These are phyloP conservation scores for Uronychia setigera DNA, from an alignment of 73 alveolate species.

Conservation along the genomic window DNA sequence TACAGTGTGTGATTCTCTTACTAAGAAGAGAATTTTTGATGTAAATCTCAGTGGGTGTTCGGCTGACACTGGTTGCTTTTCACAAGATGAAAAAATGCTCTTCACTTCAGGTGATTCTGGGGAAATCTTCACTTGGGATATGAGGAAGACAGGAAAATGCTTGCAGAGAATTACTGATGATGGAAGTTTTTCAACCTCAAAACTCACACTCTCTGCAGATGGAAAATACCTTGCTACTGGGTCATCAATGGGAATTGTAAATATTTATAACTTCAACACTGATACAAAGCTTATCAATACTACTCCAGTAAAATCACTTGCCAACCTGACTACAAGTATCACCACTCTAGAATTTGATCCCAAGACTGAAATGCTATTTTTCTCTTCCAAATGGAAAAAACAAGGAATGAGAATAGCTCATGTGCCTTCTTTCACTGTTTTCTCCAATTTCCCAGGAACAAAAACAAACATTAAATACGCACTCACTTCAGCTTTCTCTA, in stretches of 20 bases:
- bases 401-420: slow-evolving; percentile 85
- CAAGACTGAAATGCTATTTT: slow-evolving; percentile 69
- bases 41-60: slow-evolving; percentile 62
- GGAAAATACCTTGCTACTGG: slow-evolving; percentile 83
- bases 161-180: slow-evolving; percentile 76
- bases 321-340: slow-evolving; percentile 86
- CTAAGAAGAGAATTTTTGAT: slow-evolving; percentile 71
- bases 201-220: slow-evolving; percentile 72
- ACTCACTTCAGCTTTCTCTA: slow-evolving; percentile 75
- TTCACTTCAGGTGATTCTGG: slow-evolving; percentile 87
- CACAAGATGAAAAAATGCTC: slow-evolving; percentile 65
- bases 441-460: slow-evolving; percentile 82
- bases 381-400: slow-evolving; percentile 92
- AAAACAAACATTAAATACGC: slow-evolving; percentile 85
- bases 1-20: slow-evolving; percentile 57
- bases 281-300: slow-evolving; percentile 22
- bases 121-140: slow-evolving; percentile 82
- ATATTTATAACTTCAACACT: slow-evolving; percentile 68
- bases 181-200: slow-evolving; percentile 84
- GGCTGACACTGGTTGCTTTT: slow-evolving; percentile 68
- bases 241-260: slow-evolving; percentile 78
- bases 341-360: slow-evolving; percentile 76
- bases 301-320: slow-evolving; percentile 71
- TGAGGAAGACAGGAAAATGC: slow-evolving; percentile 75
- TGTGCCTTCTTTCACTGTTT: slow-evolving; percentile 78